phyloP scores from a whole-genome alignment of 306 rosid species.

The Glycine soja region DNA sequence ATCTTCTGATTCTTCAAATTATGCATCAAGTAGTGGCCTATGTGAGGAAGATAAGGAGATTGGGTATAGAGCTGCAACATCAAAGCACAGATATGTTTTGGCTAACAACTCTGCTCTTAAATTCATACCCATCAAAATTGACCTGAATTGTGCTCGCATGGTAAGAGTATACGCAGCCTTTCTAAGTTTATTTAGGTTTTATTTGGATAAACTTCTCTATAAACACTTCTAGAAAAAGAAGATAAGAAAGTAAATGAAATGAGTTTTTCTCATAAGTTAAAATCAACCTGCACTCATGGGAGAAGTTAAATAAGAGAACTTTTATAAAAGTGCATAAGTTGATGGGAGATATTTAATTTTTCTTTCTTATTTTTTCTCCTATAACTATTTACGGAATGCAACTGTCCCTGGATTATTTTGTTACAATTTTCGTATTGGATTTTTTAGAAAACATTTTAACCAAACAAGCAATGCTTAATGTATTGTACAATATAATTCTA shows the following conservation, averaged over 20 bases:
- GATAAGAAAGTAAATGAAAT: neutral
- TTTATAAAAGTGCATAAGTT: too few species aligned
- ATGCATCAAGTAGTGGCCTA: constrained; percentile 54
- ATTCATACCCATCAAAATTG: constrained; percentile 41
- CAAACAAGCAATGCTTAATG: neutral
- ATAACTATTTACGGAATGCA: neutral
- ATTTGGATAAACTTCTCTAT: neutral
- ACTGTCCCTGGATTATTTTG: neutral
- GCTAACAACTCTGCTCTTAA: constrained; percentile 36
- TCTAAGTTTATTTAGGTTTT: neutral
- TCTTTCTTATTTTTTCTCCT: too few species aligned
- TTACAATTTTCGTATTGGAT: neutral
- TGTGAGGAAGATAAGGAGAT: constrained; percentile 64
- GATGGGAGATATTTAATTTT: too few species aligned
- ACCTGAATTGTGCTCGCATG: constrained; percentile 60
- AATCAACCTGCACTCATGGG: neutral
- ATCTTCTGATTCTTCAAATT: constrained; percentile 51
- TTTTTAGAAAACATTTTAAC: neutral
- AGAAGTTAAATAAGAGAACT: neutral
- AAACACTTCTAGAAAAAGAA: neutral
- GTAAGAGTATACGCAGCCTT: constrained; percentile 50
- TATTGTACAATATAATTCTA: constrained; percentile 7
- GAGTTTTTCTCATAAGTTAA: neutral
- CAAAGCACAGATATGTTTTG: constrained; percentile 43
- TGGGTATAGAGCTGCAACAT: constrained; percentile 47